Base-by-base conservation (phyloP, 2,329 filamentous ascomycete species). In the Chrysoporthe deuterocubensis region DNA sequence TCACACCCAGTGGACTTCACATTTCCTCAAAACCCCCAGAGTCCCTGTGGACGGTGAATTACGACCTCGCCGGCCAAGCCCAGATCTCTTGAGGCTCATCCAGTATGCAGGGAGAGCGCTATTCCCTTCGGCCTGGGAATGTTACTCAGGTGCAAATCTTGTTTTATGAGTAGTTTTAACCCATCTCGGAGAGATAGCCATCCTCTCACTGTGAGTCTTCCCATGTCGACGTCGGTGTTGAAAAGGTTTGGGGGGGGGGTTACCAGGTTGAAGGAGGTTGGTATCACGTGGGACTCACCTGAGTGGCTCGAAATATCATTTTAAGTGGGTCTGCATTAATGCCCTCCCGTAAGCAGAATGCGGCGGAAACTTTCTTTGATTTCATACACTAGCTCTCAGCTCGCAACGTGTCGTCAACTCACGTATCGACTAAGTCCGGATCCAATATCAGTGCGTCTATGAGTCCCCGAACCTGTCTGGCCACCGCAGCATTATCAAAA, bases 251-350 rank as follows among this genome's bases (percentile, higher is more conserved):
- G 26, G 26, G 26, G 26, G 26, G 26, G 26, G 26, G 26, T 26
- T 26, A 9, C 21, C 48, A 52, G 21, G 48, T 8, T 34, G 13
- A 54, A 2, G 50, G 26, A 14, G 26, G 21, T 16, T 13, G 3
- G 11, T 54, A 57, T 37, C 54, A 57, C 54, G 54, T 57, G 54
- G 37, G 32, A 34, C 4, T 11, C 32, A 8, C 14, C 16, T 57
- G 16, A 57, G 34, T 57, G 54, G 54, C 34, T 40, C 34, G n/a
- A n/a, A 32, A 37, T 40, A 40, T 32, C 32, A 57, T 13, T 57
- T 57, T 57, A 57, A 37, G 54, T 57, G 54, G 54, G 54, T 21
- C 54, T 40, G 9, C 32, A 40, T 57, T 37, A 40, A 32, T 32
- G 54, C 32, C 16, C 13, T 57, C 50, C 4, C 50, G 32, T 52